A percentile compares a stretch with the other conserved stretches of the same genome.
Evolutionary conservation across 129 eudicot species (phyloP).

Genomic region (Deinandra increscens): DNA sequence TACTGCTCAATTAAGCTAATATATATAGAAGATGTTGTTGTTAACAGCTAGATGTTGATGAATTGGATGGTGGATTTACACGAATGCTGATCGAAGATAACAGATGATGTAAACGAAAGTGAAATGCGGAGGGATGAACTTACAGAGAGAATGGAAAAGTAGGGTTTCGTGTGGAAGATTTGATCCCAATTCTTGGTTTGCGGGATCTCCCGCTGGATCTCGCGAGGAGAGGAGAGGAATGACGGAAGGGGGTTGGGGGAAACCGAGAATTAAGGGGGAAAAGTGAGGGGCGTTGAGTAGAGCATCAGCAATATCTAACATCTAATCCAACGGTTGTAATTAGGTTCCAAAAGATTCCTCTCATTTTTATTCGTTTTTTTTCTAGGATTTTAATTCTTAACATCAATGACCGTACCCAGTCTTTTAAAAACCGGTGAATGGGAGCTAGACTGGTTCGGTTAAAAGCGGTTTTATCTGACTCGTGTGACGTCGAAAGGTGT

Average conservation of each 20-base stretch:
- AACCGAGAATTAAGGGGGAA: conserved; percentile 21
- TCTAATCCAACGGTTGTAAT: not conserved
- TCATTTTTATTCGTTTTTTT: too few relatives aligned
- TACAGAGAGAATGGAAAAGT: conserved; percentile 9
- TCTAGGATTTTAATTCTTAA: too few relatives aligned
- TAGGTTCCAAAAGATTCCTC: too few relatives aligned
- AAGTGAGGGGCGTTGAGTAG: conserved; percentile 13
- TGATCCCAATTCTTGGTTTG: conserved; percentile 19
- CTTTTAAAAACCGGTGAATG: too few relatives aligned
- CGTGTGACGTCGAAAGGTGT: too few relatives aligned
- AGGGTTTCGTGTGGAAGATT: conserved; percentile 21
- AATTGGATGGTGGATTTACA: not conserved
- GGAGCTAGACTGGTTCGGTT: too few relatives aligned
- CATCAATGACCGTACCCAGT: too few relatives aligned
- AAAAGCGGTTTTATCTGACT: too few relatives aligned
- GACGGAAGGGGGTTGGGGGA: conserved; percentile 2
- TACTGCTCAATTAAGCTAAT: conserved; percentile 4
- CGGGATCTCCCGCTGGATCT: conserved; percentile 36
- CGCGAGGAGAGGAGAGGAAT: conserved; percentile 13
- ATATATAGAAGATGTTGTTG: not conserved
- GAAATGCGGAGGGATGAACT: conserved; percentile 26
- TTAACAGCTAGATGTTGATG: conserved; percentile 12
- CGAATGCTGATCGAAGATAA: not conserved
- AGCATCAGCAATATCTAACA: not conserved
- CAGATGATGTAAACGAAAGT: not conserved